Percentiles rank a stretch among this genome's conserved stretches.
These are phyloP conservation scores for Teunomyces cretensis DNA, from an alignment of 805 yeast genomes.

Conservation along the genomic window DNA sequence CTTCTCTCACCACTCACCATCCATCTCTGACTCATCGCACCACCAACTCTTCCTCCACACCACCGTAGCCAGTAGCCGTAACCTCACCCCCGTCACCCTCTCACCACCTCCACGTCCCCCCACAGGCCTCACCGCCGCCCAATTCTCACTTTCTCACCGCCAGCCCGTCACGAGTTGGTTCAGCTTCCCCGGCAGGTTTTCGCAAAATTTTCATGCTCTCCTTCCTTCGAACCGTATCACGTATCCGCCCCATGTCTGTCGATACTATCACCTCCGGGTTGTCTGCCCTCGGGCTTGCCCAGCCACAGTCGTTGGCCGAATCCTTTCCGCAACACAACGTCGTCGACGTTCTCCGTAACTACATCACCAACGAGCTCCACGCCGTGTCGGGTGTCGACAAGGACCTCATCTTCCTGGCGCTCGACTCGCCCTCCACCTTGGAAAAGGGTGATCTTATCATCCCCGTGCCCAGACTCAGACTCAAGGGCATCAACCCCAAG, in stretches of 20 bases:
- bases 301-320: constrained; percentile 44
- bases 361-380: constrained; percentile 76
- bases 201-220: constrained; percentile 5
- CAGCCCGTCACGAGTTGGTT: neutral
- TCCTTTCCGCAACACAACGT: constrained; percentile 79
- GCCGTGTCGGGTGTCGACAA: constrained; percentile 71
- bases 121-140: too few relatives aligned
- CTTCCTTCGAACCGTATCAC: constrained; percentile 5
- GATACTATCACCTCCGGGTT: constrained; percentile 35
- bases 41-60: neutral
- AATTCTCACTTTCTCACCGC: neutral
- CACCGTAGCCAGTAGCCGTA: neutral
- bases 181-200: neutral
- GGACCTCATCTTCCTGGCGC: constrained; percentile 71
- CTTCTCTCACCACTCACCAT: too few relatives aligned
- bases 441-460: constrained; percentile 92
- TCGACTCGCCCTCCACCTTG: constrained; percentile 81
- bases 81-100: too few relatives aligned
- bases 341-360: constrained; percentile 85
- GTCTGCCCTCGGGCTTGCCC: constrained; percentile 34
- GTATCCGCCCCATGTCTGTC: constrained; percentile 12
- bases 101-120: too few relatives aligned
- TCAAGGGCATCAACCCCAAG: constrained; percentile 79
- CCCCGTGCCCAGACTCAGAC: constrained; percentile 82
- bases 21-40: neutral